These are phyloP conservation scores for Chaetomium sp. DNA, from an alignment of 2,329 filamentous ascomycete species.

Conservation along the genomic window DNA sequence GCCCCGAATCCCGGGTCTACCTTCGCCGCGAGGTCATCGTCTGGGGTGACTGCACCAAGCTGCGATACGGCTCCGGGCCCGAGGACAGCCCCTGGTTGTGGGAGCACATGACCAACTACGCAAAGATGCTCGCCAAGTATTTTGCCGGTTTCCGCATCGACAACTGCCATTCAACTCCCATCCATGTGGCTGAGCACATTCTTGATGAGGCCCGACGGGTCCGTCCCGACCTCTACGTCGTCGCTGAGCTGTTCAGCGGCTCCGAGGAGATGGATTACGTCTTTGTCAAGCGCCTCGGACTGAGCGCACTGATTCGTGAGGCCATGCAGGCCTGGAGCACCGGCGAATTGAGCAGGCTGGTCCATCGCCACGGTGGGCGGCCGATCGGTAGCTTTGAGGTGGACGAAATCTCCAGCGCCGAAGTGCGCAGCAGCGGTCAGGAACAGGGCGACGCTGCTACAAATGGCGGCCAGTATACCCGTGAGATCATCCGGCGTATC, in stretches of 20 bases:
- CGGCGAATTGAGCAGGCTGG: conserved; percentile 81
- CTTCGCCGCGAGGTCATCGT: conserved; percentile 93
- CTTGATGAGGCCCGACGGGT: conserved; percentile 87
- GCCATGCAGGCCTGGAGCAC: conserved; percentile 99
- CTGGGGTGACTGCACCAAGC: conserved; percentile 97
- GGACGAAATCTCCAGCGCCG: conserved; percentile 69
- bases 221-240: conserved; percentile 81
- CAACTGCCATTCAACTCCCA: conserved; percentile 93
- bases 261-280: conserved; percentile 94
- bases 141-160: conserved; percentile 95
- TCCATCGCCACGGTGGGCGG: conserved; percentile 86
- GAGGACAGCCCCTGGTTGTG: conserved; percentile 89
- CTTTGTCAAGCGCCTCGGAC: conserved; percentile 86
- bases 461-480: conserved; percentile 34
- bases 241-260: conserved; percentile 91
- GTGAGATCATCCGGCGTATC: conserved; percentile 71
- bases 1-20: conserved; percentile 83
- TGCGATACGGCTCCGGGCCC: conserved; percentile 75
- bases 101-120: conserved; percentile 94
- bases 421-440: conserved; percentile 29
- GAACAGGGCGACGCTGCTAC: conserved; percentile 23
- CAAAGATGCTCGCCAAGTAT: conserved; percentile 84
- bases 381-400: conserved; percentile 96
- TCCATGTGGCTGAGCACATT: conserved; percentile 91
- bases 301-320: conserved; percentile 88